Evolutionary conservation across 1,139 yeast genomes (phyloP).

Genomic region (Scheffersomyces segobiensis): DNA sequence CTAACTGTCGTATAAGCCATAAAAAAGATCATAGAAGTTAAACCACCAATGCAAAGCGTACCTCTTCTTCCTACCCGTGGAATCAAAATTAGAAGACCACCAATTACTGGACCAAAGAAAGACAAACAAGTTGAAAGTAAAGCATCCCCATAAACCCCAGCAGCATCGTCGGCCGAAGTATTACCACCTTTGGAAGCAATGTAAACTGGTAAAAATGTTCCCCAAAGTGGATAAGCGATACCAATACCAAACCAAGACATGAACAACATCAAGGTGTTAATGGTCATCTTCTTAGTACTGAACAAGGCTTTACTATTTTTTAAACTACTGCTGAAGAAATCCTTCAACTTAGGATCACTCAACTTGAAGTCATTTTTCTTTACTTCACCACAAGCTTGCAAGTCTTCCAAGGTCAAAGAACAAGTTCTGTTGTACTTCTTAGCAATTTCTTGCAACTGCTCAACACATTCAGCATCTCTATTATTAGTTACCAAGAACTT

Average conservation of each 20-base stretch:
- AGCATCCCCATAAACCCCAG: constrained; percentile 33
- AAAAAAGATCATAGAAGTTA: constrained; percentile 33
- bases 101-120: constrained; percentile 34
- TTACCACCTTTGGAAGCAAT: constrained; percentile 44
- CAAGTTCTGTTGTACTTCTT: constrained; percentile 22
- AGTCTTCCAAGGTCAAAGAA: constrained; percentile 24
- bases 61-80: constrained; percentile 36
- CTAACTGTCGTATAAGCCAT: constrained; percentile 35
- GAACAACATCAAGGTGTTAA: constrained; percentile 41
- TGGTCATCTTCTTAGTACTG: constrained; percentile 34
- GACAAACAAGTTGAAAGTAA: constrained; percentile 29
- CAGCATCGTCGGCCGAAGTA: constrained; percentile 18
- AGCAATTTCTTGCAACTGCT: constrained; percentile 20
- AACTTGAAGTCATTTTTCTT: constrained; percentile 5
- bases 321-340: constrained; percentile 1
- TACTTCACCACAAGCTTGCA: constrained; percentile 22
- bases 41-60: constrained; percentile 33
- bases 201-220: constrained; percentile 6
- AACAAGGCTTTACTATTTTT: constrained; percentile 38
- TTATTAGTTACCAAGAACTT: constrained; percentile 27
- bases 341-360: not conserved
- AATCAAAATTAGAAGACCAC: constrained; percentile 27
- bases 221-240: constrained; percentile 8
- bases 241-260: constrained; percentile 22
- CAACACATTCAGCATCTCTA: constrained; percentile 28